phyloP scores from a whole-genome alignment of 139 green algal species.

The Astrephomene gubernaculifera region DNA sequence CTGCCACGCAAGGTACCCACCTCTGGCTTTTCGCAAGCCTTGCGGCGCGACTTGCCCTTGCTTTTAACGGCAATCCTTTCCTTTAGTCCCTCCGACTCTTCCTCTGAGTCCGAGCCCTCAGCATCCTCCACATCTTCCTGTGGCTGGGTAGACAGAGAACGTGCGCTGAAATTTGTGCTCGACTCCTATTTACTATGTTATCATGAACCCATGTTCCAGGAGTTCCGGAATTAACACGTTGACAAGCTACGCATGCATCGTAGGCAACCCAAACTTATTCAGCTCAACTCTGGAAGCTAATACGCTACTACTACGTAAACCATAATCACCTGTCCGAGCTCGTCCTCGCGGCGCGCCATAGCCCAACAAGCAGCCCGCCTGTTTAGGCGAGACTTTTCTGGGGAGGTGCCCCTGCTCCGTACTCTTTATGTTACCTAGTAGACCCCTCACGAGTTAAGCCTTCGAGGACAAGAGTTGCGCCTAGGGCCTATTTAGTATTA shows the following conservation, averaged over 20 bases:
- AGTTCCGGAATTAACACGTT: neutral
- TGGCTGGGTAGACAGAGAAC: neutral
- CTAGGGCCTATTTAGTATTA: too few relatives aligned
- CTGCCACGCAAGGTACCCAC: constrained; percentile 1
- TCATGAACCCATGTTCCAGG: neutral
- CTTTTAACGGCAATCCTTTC: constrained; percentile 26
- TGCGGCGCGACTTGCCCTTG: constrained; percentile 44
- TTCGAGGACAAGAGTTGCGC: too few relatives aligned
- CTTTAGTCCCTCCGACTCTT: constrained; percentile 9
- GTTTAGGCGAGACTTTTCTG: constrained; percentile 34
- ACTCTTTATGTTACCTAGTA: too few relatives aligned
- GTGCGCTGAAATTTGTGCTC: too few relatives aligned
- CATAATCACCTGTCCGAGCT: constrained; percentile 1
- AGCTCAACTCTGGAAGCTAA: neutral
- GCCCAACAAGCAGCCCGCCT: neutral
- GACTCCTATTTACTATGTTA: neutral
- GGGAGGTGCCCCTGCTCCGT: too few relatives aligned
- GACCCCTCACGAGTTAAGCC: too few relatives aligned
- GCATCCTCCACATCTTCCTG: constrained; percentile 3
- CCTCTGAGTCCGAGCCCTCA: neutral
- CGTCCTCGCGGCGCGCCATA: constrained; percentile 7
- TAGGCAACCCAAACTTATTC: neutral
- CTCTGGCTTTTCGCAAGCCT: constrained; percentile 56
- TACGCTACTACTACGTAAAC: neutral
- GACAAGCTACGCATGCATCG: neutral